Conservation (phyloP, 2,329 filamentous ascomycete genomes). For the Tolypocladium amazonense region DNA sequence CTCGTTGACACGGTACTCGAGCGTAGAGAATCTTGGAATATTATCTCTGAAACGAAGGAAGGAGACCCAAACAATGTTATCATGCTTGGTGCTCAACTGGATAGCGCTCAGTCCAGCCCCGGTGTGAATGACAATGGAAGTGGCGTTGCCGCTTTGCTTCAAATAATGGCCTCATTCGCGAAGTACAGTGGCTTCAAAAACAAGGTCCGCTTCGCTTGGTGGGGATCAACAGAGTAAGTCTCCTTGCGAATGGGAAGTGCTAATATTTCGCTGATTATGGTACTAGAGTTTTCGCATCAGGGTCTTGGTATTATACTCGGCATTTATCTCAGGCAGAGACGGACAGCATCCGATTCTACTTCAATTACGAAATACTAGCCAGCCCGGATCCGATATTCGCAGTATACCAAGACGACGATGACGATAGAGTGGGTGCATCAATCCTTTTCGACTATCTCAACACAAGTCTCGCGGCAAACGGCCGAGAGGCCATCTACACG, state of each 20-base stretch:
- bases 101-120: slow-evolving; percentile 24
- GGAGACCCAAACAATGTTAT: slow-evolving; percentile 28
- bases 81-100: slow-evolving; percentile 28
- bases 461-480: slow-evolving; percentile 13
- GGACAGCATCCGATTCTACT: slow-evolving; percentile 53
- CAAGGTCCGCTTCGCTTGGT: slow-evolving; percentile 29
- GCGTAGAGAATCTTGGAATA: slow-evolving; percentile 22
- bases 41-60: slow-evolving; percentile 28
- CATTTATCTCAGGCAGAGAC: slow-evolving; percentile 24
- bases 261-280: background rate
- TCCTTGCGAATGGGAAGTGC: background rate
- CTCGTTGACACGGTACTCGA: slow-evolving; percentile 22
- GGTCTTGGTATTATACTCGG: slow-evolving; percentile 28
- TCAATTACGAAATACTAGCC: slow-evolving; percentile 65
- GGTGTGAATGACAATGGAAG: slow-evolving; percentile 31
- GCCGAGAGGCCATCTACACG: slow-evolving; percentile 16
- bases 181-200: slow-evolving; percentile 25
- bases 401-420: slow-evolving; percentile 29
- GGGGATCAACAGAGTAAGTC: slow-evolving; percentile 25
- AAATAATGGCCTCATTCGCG: slow-evolving; percentile 22
- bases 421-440: slow-evolving; percentile 11
- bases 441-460: slow-evolving; percentile 19
- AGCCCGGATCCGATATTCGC: slow-evolving; percentile 26
- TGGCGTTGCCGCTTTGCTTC: slow-evolving; percentile 23
- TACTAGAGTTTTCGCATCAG: slow-evolving; percentile 23